Conservation (phyloP, 331 rosid genomes). For the Pyrus hybrid region DNA sequence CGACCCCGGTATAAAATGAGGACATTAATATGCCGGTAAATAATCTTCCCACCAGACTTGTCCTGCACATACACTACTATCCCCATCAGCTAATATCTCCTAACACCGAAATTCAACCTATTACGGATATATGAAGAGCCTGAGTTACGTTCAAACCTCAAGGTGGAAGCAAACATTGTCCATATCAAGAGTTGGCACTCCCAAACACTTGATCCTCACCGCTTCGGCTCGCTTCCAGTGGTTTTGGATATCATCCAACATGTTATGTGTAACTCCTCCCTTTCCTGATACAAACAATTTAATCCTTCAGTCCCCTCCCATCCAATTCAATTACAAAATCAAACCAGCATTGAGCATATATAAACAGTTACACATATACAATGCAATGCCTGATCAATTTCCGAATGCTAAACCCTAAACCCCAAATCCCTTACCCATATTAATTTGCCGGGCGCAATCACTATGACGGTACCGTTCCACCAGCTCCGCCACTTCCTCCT, state of each 20-base stretch:
- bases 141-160: slow-evolving; percentile 42
- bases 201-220: slow-evolving; percentile 93
- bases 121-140: not conserved
- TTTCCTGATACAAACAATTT: slow-evolving; percentile 42
- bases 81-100: slow-evolving; percentile 15
- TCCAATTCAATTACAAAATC: not conserved
- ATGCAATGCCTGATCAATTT: not conserved
- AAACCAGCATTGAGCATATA: not conserved
- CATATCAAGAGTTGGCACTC: slow-evolving; percentile 93
- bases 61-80: slow-evolving; percentile 50
- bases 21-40: slow-evolving; percentile 59
- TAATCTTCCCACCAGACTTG: slow-evolving; percentile 67
- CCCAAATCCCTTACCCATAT: slow-evolving; percentile 40
- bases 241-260: slow-evolving; percentile 80
- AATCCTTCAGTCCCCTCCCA: slow-evolving; percentile 2
- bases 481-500: slow-evolving; percentile 69
- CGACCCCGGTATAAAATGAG: slow-evolving; percentile 67
- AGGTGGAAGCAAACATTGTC: slow-evolving; percentile 84
- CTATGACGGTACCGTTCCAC: slow-evolving; percentile 77
- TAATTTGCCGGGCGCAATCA: slow-evolving; percentile 77
- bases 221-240: slow-evolving; percentile 95
- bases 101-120: slow-evolving; percentile 5
- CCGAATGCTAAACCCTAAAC: not conserved
- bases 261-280: slow-evolving; percentile 92
- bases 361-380: not conserved